These are phyloP conservation scores for Spergularia azorica DNA, from an alignment of 179 eudicot species.

Conservation along the genomic window DNA sequence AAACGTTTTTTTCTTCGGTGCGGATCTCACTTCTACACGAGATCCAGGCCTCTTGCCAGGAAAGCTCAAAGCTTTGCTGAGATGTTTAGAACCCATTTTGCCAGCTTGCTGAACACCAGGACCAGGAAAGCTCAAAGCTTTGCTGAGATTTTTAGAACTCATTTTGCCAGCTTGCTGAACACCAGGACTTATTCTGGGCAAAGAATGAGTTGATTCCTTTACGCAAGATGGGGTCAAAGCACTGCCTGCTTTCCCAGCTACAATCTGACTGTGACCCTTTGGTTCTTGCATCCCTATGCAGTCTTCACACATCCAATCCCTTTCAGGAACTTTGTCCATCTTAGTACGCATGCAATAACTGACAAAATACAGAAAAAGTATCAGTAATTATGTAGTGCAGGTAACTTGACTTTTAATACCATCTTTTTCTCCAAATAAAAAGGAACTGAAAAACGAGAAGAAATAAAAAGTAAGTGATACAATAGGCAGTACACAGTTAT, in stretches of 20 bases:
- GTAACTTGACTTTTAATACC: background rate
- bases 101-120: no score
- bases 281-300: conserved; percentile 30
- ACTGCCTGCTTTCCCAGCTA: conserved; percentile 19
- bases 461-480: background rate
- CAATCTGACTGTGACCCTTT: conserved; percentile 19
- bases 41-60: conserved; percentile 28
- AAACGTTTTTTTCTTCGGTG: conserved; percentile 29
- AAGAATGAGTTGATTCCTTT: conserved; percentile 14
- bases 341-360: conserved; percentile 51
- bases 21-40: conserved; percentile 21
- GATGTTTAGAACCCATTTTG: background rate
- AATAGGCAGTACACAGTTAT: background rate
- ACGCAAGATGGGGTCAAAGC: conserved; percentile 20
- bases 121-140: no score
- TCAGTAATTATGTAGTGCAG: conserved; percentile 1
- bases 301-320: conserved; percentile 52
- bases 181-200: conserved; percentile 2
- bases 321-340: conserved; percentile 45
- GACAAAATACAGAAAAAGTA: conserved; percentile 8
- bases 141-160: background rate
- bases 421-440: background rate
- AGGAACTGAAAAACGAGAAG: background rate
- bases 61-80: conserved; percentile 21
- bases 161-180: conserved; percentile 12